phyloP scores from a whole-genome alignment of 768 basidiomycete species.

The Panaeolus papilionaceus region DNA sequence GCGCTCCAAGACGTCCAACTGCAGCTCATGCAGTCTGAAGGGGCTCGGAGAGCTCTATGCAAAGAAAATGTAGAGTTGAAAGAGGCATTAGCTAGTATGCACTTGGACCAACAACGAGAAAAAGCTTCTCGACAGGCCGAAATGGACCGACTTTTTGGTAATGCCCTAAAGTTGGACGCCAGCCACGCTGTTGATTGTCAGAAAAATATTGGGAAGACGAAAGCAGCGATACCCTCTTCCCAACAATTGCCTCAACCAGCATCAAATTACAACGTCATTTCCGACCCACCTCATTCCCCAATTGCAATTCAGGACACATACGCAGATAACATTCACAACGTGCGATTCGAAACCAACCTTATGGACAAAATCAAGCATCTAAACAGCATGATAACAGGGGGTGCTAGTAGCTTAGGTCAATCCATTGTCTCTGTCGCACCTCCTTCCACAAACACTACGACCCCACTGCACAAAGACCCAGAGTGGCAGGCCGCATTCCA shows the following conservation, averaged over 20 bases:
- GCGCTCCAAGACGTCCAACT: neutral
- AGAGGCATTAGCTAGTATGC: neutral
- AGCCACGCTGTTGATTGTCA: too few species aligned
- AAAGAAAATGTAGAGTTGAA: neutral
- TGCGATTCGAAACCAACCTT: neutral
- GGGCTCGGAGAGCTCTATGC: neutral
- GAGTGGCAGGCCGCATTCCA: slow-evolving; percentile 1
- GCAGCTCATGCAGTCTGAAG: neutral
- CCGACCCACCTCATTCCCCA: too few species aligned
- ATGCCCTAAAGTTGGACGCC: too few species aligned
- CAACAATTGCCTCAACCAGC: neutral
- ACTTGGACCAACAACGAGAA: neutral
- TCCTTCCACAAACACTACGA: neutral
- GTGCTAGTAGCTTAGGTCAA: neutral
- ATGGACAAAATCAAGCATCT: neutral
- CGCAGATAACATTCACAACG: neutral
- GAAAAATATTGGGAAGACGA: neutral
- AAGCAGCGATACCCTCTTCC: neutral
- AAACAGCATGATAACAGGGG: neutral
- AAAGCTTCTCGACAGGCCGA: too few species aligned
- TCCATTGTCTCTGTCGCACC: neutral
- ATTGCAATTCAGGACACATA: neutral
- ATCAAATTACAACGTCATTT: too few species aligned
- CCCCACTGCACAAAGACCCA: neutral
- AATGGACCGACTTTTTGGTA: too few species aligned